Percentiles rank a stretch among this genome's conserved stretches.
Conservation (phyloP, 1,284 basidiomycete genomes). For the Gomphus bonarii region DNA sequence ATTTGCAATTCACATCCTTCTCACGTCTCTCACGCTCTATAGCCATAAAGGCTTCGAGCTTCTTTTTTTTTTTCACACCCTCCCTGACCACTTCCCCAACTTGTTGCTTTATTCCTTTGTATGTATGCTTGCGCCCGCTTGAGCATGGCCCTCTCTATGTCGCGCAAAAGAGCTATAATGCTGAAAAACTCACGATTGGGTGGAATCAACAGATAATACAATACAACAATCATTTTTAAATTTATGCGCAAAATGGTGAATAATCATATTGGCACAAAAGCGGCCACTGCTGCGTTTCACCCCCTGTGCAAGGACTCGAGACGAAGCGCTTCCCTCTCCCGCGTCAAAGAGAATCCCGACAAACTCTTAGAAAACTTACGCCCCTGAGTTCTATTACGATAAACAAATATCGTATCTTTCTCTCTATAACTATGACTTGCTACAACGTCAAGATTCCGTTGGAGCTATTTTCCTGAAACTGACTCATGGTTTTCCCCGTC, state of each 20-base stretch:
- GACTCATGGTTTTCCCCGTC: background rate
- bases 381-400: too few species aligned
- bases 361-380: background rate
- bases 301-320: background rate
- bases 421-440: background rate
- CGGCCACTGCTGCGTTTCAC: background rate
- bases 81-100: too few species aligned
- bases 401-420: too few species aligned
- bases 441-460: background rate
- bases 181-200: slow-evolving; percentile 16
- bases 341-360: background rate
- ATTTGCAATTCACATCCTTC: too few species aligned
- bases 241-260: slow-evolving; percentile 19
- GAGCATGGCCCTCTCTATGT: too few species aligned
- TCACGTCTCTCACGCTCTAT: too few species aligned
- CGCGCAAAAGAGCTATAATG: too few species aligned
- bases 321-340: background rate
- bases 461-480: background rate
- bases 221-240: slow-evolving; percentile 19
- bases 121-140: too few species aligned
- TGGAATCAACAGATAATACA: slow-evolving; percentile 23
- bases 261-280: background rate
- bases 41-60: too few species aligned
- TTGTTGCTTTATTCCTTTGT: too few species aligned
- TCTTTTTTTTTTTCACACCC: too few species aligned